Base-by-base conservation (phyloP, 306 rosid species). In the Luffa aegyptiaca region DNA sequence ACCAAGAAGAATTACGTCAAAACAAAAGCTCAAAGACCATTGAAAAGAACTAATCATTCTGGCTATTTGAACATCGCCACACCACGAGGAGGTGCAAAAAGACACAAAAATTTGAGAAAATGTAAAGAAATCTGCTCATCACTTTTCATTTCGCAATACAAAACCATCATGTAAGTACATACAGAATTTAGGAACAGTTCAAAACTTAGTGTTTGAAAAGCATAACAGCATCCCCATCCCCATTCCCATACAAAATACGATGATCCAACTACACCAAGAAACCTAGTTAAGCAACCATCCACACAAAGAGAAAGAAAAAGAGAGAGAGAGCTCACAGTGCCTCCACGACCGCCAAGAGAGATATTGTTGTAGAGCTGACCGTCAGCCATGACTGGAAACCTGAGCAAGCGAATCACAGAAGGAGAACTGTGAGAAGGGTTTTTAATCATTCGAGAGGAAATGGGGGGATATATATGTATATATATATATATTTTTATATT, bases 261-360 rank as follows among this genome's bases (percentile, higher is more conserved):
- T 8, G 33, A 70, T 21, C 20, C 80, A 44, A 35, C 37, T 10
- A n/a, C 8, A 74, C 45, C 10, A 48, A 62, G 36, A 58, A 80
- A 33, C 48, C 45, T 10, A 80, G 61, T 42, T 64, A 68, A 65
- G 71, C 18, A 41, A 48, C 18, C 45, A 46, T 35, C 37, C 3
- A 41, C 42, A 20, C 2, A 13, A 65, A 26, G 49, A 82, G 55
- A 78, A 26, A 12, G 49, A 73, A 58, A 26, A 26, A 26, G 31
- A 26, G 31, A 66, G 42, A 80, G 79, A 76, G 80, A 66, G 77
- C 90, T 96, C 48, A 96, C 99, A 5, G 98, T 89, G 91, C 97
- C 99, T 56, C 99, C 99, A 41, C 99, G 99, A 73, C 99, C 98
- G 5, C 99, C 98, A 17, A 96, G 93, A 18, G 97, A 90, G 81